phyloP scores from a whole-genome alignment of 2,329 filamentous ascomycete species.

The Phialemoniopsis sp. region DNA sequence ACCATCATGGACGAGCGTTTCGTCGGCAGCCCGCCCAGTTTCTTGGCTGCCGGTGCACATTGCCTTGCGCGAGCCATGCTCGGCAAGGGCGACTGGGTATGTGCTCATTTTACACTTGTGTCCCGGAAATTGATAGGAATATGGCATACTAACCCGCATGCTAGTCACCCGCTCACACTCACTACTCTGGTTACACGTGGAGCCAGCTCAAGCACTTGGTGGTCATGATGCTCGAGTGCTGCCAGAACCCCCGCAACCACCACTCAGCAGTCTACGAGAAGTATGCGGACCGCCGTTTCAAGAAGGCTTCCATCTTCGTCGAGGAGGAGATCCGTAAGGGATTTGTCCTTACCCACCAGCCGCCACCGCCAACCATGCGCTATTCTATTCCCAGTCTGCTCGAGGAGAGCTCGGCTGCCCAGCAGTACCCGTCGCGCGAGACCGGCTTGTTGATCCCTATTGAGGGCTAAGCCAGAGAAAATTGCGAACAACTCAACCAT shows the following conservation, averaged over 20 bases:
- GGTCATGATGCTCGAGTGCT: conserved; percentile 80
- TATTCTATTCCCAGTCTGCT: conserved; percentile 11
- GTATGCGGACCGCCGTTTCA: conserved; percentile 84
- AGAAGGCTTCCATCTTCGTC: conserved; percentile 77
- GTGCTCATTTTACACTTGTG: conserved; percentile 24
- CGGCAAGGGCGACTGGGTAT: conserved; percentile 89
- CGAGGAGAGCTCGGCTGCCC: conserved; percentile 5
- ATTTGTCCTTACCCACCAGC: conserved; percentile 46
- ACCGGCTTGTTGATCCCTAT: too few relatives aligned
- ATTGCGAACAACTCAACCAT: too few relatives aligned
- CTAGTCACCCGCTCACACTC: conserved; percentile 76
- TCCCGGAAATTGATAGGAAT: conserved; percentile 24
- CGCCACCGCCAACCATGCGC: conserved; percentile 27
- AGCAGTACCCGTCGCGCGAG: too few relatives aligned
- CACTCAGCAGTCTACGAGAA: conserved; percentile 89
- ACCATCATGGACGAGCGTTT: conserved; percentile 98
- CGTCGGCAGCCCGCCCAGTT: conserved; percentile 86
- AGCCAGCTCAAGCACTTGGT: conserved; percentile 76
- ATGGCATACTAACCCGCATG: not conserved
- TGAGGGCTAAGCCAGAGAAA: too few relatives aligned
- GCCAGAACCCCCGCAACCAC: conserved; percentile 73
- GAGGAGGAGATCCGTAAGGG: conserved; percentile 66
- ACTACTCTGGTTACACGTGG: conserved; percentile 93
- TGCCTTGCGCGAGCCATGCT: conserved; percentile 87
- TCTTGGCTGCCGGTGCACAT: conserved; percentile 84